Evolutionary conservation across 495 filamentous ascomycete species (phyloP), one percentile per base, ranked within the genome.

Genomic region (Mycothermus thermophilus): DNA sequence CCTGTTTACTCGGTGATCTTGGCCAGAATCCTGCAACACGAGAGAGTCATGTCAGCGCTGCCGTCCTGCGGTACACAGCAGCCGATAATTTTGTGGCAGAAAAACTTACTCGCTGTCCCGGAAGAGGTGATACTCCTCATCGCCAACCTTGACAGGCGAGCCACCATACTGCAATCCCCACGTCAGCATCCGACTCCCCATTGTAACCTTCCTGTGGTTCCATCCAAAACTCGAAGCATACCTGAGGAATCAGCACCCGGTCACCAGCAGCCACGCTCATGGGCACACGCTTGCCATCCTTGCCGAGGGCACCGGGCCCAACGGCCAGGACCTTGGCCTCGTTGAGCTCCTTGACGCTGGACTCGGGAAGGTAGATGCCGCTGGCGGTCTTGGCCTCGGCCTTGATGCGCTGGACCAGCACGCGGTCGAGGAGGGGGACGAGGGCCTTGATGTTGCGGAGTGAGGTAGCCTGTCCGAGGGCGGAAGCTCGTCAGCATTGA

Each of bases 301-400:
- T 80, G 65, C 87, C 82, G 32, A 92, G 42, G 8, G 62, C 74
- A 47, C 90, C 90, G 34, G 90, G 92, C 22, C 90, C 90, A 32
- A 96, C 87, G 42, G 90, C 92, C 38, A 99, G 69, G 41, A 99
- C 90, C 60, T 79, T 79, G 45, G 83, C 90, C 71, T 95, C 90
- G 63, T 93, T 93, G 60, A 95, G 74, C 59, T 99, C 90, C 75
- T 99, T 95, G 47, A 95, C 85, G 55, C 76, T 81, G 55, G 76
- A 83, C 70, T 99, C 92, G 40, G 90, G 90, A 43, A 99, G 83
- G 73, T 87, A 93, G 70, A 99, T 88, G 48, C 90, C 90, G 47
- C 75, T 74, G 44, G 90, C 84, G 20, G 90, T 99, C 71, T 95
- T 94, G 49, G 85, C 52, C 62, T 96, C 92, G 52, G 88, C 80